Conservation (phyloP, 139 green algal genomes). For the Chlorella vulgaris region DNA sequence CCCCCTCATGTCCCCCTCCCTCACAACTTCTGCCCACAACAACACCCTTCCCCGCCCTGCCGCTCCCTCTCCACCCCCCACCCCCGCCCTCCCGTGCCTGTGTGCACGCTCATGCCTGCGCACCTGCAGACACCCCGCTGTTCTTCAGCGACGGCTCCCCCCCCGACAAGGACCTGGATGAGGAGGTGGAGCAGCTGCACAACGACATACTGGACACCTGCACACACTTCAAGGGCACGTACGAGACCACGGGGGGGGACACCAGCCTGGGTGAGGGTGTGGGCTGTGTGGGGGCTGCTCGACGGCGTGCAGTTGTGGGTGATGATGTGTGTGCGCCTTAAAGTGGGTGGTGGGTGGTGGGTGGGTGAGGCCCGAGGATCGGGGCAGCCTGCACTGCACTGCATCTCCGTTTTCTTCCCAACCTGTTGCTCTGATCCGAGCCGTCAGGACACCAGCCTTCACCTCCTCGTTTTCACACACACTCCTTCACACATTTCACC, state of each 20-base stretch:
- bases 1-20: no score
- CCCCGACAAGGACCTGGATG: slow-evolving; percentile 51
- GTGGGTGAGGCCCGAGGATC: no score
- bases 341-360: no score
- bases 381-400: no score
- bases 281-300: not conserved
- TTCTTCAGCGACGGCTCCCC: slow-evolving; percentile 62
- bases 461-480: no score
- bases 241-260: slow-evolving; percentile 6
- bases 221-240: slow-evolving; percentile 9
- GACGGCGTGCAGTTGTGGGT: no score
- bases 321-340: no score
- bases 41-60: no score
- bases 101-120: not conserved
- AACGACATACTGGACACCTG: slow-evolving; percentile 81
- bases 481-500: no score
- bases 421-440: not conserved
- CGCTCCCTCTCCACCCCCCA: not conserved
- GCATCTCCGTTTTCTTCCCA: not conserved
- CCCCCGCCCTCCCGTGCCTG: not conserved
- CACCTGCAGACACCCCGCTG: slow-evolving; percentile 58
- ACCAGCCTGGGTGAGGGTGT: not conserved
- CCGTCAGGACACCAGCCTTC: no score
- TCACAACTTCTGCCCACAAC: no score
- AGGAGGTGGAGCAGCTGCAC: slow-evolving; percentile 60